Percentiles rank a stretch among this genome's conserved stretches.
These are phyloP conservation scores for Fusarium sublunatum DNA, from an alignment of 2,329 filamentous ascomycete genomes.

Conservation along the genomic window DNA sequence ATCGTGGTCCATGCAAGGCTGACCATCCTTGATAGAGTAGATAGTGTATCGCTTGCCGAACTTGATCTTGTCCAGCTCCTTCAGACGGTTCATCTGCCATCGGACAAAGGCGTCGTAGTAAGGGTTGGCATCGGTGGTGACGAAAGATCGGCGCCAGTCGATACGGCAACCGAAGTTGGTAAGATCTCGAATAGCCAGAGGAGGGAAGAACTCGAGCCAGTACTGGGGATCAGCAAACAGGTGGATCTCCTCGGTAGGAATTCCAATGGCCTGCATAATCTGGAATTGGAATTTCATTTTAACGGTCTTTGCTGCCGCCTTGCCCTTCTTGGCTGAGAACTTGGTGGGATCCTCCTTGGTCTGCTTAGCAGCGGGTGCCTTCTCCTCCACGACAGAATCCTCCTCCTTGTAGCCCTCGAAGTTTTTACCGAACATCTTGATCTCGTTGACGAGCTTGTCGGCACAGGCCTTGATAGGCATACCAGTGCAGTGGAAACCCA, in stretches of 20 bases:
- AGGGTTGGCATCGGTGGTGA: slow-evolving; percentile 95
- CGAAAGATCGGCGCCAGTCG: slow-evolving; percentile 92
- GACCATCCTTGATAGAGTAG: slow-evolving; percentile 67
- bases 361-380: slow-evolving; percentile 69
- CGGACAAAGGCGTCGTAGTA: slow-evolving; percentile 96
- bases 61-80: slow-evolving; percentile 90
- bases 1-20: slow-evolving; percentile 62
- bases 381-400: slow-evolving; percentile 61
- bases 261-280: slow-evolving; percentile 92
- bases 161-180: slow-evolving; percentile 86
- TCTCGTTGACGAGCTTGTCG: slow-evolving; percentile 92
- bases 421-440: slow-evolving; percentile 86
- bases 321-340: slow-evolving; percentile 92
- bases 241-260: slow-evolving; percentile 89
- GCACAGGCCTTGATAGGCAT: slow-evolving; percentile 99
- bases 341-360: slow-evolving; percentile 88
- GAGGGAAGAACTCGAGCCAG: slow-evolving; percentile 90
- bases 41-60: slow-evolving; percentile 94
- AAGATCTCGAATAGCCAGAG: slow-evolving; percentile 73
- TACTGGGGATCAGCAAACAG: slow-evolving; percentile 90
- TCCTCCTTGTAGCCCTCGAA: slow-evolving; percentile 82
- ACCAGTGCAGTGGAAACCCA: slow-evolving; percentile 92
- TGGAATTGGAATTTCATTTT: slow-evolving; percentile 97
- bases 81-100: slow-evolving; percentile 97
- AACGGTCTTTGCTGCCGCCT: slow-evolving; percentile 87